Evolutionary conservation across 2,329 filamentous ascomycete species (phyloP), one percentile per base, ranked within the genome.

Genomic region (Biscogniauxia mediterranea): DNA sequence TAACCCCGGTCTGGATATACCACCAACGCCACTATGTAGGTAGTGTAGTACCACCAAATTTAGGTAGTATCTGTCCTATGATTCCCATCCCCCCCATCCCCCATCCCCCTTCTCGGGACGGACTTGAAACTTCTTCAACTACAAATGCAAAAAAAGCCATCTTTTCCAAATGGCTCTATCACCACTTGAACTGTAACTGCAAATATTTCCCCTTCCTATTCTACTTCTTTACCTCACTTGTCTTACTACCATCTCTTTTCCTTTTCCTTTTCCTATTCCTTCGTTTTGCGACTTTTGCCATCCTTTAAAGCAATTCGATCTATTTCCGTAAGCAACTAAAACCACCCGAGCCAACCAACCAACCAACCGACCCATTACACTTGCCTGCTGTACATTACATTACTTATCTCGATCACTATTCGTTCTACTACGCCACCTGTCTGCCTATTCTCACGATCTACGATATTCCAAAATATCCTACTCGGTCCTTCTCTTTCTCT

Each of bases 101-200:
- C 13, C 13, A 52, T 21, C 51, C 25, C 20, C 52, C 52, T n/a
- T 26, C 52, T 25, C 52, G 23, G n/a, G 23, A 21, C 55, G 13
- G 9, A n/a, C 23, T 23, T 28, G 32, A 28, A 56, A 46, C 55
- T 46, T 25, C 55, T 46, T 25, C 32, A n/a, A 54, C 46, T 56
- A 59, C 58, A 55, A 61, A 49, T 60, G 42, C 46, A 46, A 54
- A 51, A 55, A 52, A 54, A 28, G 52, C 52, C 42, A 54, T 67
- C 57, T 59, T 53, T 46, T 64, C 57, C 59, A 59, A 64, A 46
- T 66, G 64, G 64, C 61, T 46, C 56, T 49, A 61, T 52, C 54
- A 60, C 55, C 32, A 60, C 57, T 46, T 46, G 13, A 64, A n/a
- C 38, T 46, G 38, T 46, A 15, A 46, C 17, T 17, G 38, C 15